Percentiles rank a stretch among this genome's conserved stretches.
Evolutionary conservation across 2,329 filamentous ascomycete genomes (phyloP).

Genomic region (Berkeleyomyces basicola): DNA sequence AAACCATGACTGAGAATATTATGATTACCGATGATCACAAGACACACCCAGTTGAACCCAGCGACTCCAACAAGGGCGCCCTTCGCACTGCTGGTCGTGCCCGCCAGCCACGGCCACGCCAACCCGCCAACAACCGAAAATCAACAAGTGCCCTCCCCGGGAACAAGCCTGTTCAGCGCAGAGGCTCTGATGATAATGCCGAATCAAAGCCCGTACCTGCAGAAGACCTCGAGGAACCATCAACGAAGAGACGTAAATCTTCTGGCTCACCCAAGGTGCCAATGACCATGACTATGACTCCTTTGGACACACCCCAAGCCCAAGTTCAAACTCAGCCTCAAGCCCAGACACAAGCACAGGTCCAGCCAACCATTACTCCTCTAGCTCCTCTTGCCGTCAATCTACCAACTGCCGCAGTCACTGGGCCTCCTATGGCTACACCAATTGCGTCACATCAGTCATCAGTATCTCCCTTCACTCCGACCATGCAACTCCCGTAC

Average conservation of each 20-base stretch:
- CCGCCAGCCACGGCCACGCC: slow-evolving; percentile 20
- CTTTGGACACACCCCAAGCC: slow-evolving; percentile 41
- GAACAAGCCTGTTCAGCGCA: background rate
- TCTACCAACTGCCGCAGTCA: background rate
- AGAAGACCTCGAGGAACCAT: slow-evolving; percentile 26
- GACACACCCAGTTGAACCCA: slow-evolving; percentile 37
- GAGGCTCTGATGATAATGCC: slow-evolving; percentile 12
- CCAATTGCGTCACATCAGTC: slow-evolving; percentile 20
- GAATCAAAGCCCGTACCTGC: background rate
- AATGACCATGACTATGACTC: slow-evolving; percentile 64
- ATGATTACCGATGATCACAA: slow-evolving; percentile 99
- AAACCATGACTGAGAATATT: slow-evolving; percentile 72
- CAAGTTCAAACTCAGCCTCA: slow-evolving; percentile 14
- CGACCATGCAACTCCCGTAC: slow-evolving; percentile 29
- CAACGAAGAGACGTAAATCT: slow-evolving; percentile 67
- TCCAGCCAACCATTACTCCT: slow-evolving; percentile 22
- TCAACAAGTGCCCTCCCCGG: background rate
- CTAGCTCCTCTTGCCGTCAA: slow-evolving; percentile 13
- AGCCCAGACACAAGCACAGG: background rate
- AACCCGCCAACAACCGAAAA: slow-evolving; percentile 14
- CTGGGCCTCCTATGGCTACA: slow-evolving; percentile 21
- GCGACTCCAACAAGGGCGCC: slow-evolving; percentile 8
- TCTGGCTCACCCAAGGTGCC: slow-evolving; percentile 53
- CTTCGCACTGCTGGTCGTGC: slow-evolving; percentile 19
- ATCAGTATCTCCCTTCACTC: slow-evolving; percentile 37